These are phyloP conservation scores for Pythium vanterpoolii DNA, from an alignment of 352 stramenopile genomes.

Conservation along the genomic window DNA sequence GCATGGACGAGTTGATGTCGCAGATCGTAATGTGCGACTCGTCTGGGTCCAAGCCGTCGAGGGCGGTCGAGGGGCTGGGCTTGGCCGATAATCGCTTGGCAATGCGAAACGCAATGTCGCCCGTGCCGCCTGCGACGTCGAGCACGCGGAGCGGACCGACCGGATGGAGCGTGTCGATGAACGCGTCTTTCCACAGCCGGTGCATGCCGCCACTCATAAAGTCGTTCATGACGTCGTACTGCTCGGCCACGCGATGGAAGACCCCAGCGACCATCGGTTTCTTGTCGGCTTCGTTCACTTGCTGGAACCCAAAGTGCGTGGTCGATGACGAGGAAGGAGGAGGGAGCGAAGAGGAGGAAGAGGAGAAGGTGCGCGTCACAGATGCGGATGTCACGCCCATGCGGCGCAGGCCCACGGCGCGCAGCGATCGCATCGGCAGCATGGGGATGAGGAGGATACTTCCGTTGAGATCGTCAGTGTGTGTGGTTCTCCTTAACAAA, in stretches of 20 bases:
- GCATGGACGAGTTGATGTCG: constrained; percentile 99
- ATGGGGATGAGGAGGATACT: neutral
- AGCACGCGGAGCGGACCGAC: constrained; percentile 79
- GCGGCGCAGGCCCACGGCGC: neutral
- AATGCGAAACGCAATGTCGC: constrained; percentile 98
- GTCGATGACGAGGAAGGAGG: constrained; percentile 22
- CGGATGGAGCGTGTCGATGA: constrained; percentile 87
- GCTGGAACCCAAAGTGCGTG: constrained; percentile 88
- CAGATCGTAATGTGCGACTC: constrained; percentile 93
- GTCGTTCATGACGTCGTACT: constrained; percentile 99
- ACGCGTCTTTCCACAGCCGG: constrained; percentile 97
- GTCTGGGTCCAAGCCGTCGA: no score
- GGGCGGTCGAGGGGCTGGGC: no score
- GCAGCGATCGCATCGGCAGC: neutral
- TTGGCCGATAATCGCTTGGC: constrained; percentile 56
- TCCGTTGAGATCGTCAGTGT: neutral
- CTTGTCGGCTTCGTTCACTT: constrained; percentile 92
- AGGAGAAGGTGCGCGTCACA: neutral
- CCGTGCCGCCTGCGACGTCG: constrained; percentile 98
- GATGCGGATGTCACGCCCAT: neutral
- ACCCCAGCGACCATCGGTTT: constrained; percentile 94
- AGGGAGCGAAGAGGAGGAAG: neutral
- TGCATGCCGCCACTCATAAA: constrained; percentile 97
- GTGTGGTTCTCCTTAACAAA: constrained; percentile 4
- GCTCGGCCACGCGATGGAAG: constrained; percentile 97